Evolutionary conservation across 1,284 basidiomycete species (phyloP).

Genomic region (Chalciporus sp.): DNA sequence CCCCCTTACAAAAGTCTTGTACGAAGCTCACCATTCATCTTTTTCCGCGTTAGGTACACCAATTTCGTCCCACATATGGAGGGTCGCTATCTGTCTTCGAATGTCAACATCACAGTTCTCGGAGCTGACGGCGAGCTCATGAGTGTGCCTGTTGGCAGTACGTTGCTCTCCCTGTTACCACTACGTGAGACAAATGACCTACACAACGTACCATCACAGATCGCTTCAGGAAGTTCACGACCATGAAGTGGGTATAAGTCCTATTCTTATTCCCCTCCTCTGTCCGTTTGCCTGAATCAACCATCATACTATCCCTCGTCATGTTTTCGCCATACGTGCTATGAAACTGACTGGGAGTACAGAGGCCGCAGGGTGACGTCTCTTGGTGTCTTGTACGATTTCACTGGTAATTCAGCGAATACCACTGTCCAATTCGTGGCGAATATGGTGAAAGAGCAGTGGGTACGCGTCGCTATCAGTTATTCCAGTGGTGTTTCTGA

Average conservation of each 20-base stretch:
- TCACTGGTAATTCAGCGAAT: slow-evolving; percentile 63
- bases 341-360: not conserved
- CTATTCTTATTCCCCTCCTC: not conserved
- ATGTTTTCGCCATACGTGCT: too few species aligned
- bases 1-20: not conserved
- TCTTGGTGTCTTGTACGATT: slow-evolving; percentile 80
- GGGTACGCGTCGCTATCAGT: slow-evolving; percentile 44
- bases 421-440: slow-evolving; percentile 75
- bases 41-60: slow-evolving; percentile 47
- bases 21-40: slow-evolving; percentile 12
- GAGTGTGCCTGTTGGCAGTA: slow-evolving; percentile 67
- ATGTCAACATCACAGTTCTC: slow-evolving; percentile 79
- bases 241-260: slow-evolving; percentile 55
- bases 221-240: slow-evolving; percentile 76
- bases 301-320: too few species aligned
- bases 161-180: slow-evolving; percentile 16
- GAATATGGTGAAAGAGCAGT: slow-evolving; percentile 75
- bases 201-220: slow-evolving; percentile 33
- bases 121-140: slow-evolving; percentile 51
- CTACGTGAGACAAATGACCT: not conserved
- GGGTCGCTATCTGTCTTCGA: slow-evolving; percentile 82
- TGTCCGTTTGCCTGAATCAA: not conserved
- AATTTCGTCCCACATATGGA: slow-evolving; percentile 70
- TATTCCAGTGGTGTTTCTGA: not conserved
- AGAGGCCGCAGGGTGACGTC: slow-evolving; percentile 77